Percentiles rank a stretch among this genome's conserved stretches.
Evolutionary conservation across 2,329 filamentous ascomycete species (phyloP).

Genomic region (Cadophora sp.): DNA sequence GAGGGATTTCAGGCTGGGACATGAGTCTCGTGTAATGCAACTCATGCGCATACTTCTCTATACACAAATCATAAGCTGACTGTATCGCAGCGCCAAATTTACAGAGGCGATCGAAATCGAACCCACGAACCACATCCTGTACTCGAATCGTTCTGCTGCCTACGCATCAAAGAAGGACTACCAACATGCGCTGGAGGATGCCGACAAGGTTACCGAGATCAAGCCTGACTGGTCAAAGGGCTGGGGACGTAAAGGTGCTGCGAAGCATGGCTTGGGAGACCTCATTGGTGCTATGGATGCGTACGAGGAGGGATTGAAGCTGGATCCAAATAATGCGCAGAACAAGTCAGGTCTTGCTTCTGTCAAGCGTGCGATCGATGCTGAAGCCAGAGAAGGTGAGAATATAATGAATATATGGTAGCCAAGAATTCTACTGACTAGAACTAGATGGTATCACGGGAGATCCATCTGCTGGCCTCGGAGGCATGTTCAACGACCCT

Average conservation of each 20-base stretch:
- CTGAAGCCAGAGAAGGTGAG: slow-evolving; percentile 63
- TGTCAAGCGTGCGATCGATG: slow-evolving; percentile 87
- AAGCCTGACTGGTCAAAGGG: slow-evolving; percentile 99
- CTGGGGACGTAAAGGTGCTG: slow-evolving; percentile 91
- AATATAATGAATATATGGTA: background rate
- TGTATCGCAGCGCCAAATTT: slow-evolving; percentile 80
- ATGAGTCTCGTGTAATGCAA: background rate
- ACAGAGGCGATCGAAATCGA: slow-evolving; percentile 90
- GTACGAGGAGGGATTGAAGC: slow-evolving; percentile 92
- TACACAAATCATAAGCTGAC: slow-evolving; percentile 21
- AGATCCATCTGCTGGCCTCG: slow-evolving; percentile 79
- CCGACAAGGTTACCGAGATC: slow-evolving; percentile 89
- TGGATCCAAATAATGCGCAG: slow-evolving; percentile 89
- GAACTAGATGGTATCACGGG: slow-evolving; percentile 51
- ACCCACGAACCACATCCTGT: slow-evolving; percentile 92
- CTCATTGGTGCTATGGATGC: slow-evolving; percentile 85
- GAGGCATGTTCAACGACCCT: slow-evolving; percentile 93
- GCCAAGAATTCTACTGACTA: slow-evolving; percentile 25
- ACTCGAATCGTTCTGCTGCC: slow-evolving; percentile 91
- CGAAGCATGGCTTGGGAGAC: slow-evolving; percentile 86
- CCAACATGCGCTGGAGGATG: slow-evolving; percentile 84
- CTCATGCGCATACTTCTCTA: background rate
- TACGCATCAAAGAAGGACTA: slow-evolving; percentile 92
- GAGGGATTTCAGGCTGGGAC: background rate
- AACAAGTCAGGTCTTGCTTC: slow-evolving; percentile 87